These are phyloP conservation scores for Calvatia gigantea DNA, from an alignment of 768 basidiomycete species.

Conservation along the genomic window DNA sequence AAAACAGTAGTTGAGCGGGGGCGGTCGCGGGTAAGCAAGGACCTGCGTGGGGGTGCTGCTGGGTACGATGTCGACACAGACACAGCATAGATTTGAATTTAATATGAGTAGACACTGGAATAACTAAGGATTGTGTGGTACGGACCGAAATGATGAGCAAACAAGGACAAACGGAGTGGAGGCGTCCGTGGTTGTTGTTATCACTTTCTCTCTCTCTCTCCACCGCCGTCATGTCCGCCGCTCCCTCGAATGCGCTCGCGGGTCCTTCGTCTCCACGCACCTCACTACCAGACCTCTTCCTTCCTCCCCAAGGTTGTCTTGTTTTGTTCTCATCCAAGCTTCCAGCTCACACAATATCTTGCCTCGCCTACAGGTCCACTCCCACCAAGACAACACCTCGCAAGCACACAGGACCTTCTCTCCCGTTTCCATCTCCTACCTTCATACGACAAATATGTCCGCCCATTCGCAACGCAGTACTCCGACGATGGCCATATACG, in stretches of 20 bases:
- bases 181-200: constrained; percentile 21
- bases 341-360: background rate
- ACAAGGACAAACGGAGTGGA: constrained; percentile 5
- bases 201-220: constrained; percentile 21
- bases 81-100: too few relatives aligned
- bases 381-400: constrained; percentile 47
- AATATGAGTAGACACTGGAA: background rate
- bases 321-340: constrained; percentile 14
- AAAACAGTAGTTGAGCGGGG: constrained; percentile 36
- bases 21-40: constrained; percentile 45
- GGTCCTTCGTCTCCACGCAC: constrained; percentile 23
- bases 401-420: constrained; percentile 78
- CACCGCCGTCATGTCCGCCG: constrained; percentile 45
- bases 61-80: constrained; percentile 4
- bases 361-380: constrained; percentile 26
- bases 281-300: constrained; percentile 30
- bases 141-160: background rate
- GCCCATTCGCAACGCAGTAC: constrained; percentile 31
- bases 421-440: constrained; percentile 64
- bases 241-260: constrained; percentile 44
- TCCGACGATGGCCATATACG: constrained; percentile 2
- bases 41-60: constrained; percentile 36
- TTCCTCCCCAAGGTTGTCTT: constrained; percentile 43
- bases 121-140: background rate
- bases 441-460: constrained; percentile 81